Percentiles rank a stretch among this genome's conserved stretches.
Conservation (phyloP, 345 rosid species). For the Eucalyptus pauciflora region DNA sequence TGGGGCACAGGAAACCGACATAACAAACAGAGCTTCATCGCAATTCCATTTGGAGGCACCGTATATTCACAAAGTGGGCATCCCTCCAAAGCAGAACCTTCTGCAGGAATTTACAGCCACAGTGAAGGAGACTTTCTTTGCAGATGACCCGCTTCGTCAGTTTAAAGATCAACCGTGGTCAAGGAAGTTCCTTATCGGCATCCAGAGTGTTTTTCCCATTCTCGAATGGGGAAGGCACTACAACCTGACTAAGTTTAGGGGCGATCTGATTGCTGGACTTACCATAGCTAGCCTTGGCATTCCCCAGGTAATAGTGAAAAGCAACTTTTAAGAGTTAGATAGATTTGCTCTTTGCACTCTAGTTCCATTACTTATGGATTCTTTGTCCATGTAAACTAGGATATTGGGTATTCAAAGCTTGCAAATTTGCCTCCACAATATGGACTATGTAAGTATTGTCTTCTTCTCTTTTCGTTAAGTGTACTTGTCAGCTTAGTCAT, state of each 20-base stretch:
- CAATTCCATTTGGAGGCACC: background rate
- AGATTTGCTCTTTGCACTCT: background rate
- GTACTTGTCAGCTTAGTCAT: background rate
- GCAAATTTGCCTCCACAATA: slow-evolving; percentile 28
- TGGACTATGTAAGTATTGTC: slow-evolving; percentile 27
- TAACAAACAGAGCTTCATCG: background rate
- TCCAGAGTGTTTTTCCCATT: slow-evolving; percentile 32
- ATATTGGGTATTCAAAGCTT: slow-evolving; percentile 34
- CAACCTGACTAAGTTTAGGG: slow-evolving; percentile 12
- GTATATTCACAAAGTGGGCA: slow-evolving; percentile 1
- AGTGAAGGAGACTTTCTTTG: slow-evolving; percentile 32
- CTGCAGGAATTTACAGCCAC: slow-evolving; percentile 8
- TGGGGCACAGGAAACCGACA: background rate
- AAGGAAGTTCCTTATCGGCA: slow-evolving; percentile 14
- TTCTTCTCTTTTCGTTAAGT: background rate
- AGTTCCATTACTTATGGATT: background rate
- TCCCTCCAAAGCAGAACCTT: slow-evolving; percentile 18
- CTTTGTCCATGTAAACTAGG: slow-evolving; percentile 3
- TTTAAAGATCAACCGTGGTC: slow-evolving; percentile 24
- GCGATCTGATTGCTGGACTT: slow-evolving; percentile 33
- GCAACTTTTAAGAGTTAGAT: background rate
- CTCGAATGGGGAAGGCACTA: slow-evolving; percentile 34
- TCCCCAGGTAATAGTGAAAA: slow-evolving; percentile 27
- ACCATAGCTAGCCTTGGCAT: slow-evolving; percentile 49
- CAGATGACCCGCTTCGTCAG: slow-evolving; percentile 32